Base-by-base conservation (phyloP, 2,329 filamentous ascomycete species). In the Fusarium beomiforme region DNA sequence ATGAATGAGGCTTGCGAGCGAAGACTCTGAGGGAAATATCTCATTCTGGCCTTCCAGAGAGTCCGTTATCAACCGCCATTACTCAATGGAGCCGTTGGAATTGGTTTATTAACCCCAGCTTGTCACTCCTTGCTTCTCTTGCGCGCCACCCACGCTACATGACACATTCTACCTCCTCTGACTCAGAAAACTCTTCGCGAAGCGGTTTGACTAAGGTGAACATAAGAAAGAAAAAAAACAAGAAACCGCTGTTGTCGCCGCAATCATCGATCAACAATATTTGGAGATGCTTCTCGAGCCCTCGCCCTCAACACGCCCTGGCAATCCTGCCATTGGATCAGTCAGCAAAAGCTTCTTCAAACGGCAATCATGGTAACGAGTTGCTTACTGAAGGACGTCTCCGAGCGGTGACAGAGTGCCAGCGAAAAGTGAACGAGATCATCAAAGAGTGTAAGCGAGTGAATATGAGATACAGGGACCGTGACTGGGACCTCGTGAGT, bases 391-490 rank as follows among this genome's bases (percentile, higher is more conserved):
- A 36, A 42, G 41, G 19, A 14, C 53, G 53, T 21, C 21, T 36
- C 12, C 53, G 23, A 9, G 41, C 19, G 14, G 39, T 56, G 17
- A 9, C 31, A 36, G 31, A 56, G 21, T 44, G 39, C 4, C 21
- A 19, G 29, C 7, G 14, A 26, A 31, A 37, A n/a, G 53, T 56
- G 13, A 37, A 24, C 39, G 53, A 37, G 39, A 56, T 56, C 41
- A 6, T 56, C 39, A 26, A 13, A 16, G 53, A 56, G 9, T 56
- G 53, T 34, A 36, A 8, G 36, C 41, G 19, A 3, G 21, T 56
- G 39, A 56, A 56, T n/a, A 56, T 56, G 53, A 56, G 53, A 13
- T 56, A 56, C 19, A 36, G 53, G 10, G 53, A 56, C 53, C 41
- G 29, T 21, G 41, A 36, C 39, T 56, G 41, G 53, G 41, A 56